Percentiles rank a stretch among this genome's conserved stretches.
Conservation (phyloP, 345 rosid species). For the Eucalyptus melliodora region DNA sequence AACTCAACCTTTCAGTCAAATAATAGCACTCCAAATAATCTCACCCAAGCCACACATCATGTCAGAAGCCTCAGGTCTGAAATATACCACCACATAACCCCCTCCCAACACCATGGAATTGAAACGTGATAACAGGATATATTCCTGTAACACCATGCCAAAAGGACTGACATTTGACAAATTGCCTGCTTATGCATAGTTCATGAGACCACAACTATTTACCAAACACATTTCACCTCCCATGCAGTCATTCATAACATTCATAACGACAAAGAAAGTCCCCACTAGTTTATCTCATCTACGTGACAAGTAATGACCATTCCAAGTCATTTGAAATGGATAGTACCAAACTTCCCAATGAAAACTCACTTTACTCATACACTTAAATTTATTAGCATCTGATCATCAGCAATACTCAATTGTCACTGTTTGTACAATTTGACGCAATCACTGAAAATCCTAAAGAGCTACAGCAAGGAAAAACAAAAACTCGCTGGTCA, state of each 20-base stretch:
- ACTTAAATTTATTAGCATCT: not conserved
- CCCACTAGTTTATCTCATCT: not conserved
- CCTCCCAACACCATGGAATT: not conserved
- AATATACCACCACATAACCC: not conserved
- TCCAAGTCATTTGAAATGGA: not conserved
- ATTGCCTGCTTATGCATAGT: not conserved
- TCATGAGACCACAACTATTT: not conserved
- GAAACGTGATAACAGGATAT: not conserved
- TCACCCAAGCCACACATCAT: not conserved
- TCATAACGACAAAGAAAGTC: not conserved
- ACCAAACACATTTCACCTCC: not conserved
- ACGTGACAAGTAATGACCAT: not conserved
- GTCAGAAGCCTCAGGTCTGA: not conserved
- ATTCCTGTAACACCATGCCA: not conserved
- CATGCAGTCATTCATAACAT: not conserved
- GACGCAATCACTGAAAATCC: conserved; percentile 7
- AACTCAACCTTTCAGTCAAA: not conserved
- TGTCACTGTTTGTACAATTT: not conserved
- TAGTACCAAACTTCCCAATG: not conserved
- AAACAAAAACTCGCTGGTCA: conserved; percentile 7
- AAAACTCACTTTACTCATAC: not conserved
- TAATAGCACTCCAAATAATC: not conserved
- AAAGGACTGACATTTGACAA: not conserved
- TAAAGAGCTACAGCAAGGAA: not conserved
- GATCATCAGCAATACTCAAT: not conserved